Base-by-base conservation (phyloP, 805 yeast genomes). In the Blastobotrys terrestris region DNA sequence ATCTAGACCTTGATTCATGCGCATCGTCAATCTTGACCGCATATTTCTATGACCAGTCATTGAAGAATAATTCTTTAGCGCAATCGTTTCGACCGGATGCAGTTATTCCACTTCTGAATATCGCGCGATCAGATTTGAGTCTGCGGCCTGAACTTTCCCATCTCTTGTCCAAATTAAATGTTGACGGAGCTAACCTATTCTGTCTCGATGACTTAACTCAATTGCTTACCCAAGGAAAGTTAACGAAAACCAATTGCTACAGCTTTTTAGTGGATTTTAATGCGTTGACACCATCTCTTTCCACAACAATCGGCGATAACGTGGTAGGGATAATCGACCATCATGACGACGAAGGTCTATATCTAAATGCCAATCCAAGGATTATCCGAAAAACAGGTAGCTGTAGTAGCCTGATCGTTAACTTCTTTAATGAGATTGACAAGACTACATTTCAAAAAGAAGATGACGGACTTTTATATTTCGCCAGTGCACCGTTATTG, bases 211-310 rank as follows among this genome's bases (percentile, higher is more conserved):
- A 91, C 60, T 67, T 87, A 41, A 57, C 58, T 3, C 26, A 22
- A 22, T 44, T 49, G 15, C 13, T 19, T 7, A 44, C 43, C 16
- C 42, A 60, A 60, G 3, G 57, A 58, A 3, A 49, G 67, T 1
- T 19, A 3, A 15, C 13, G 13, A 11, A 16, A 19, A 5, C 8
- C 8, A 26, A 26, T 11, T 26, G 35, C 35, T 72, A 75, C 8
- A 69, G 87, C 18, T 73, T 83, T 2, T 70, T 92, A 40, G 97
- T 94, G 1, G 99, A 92, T 64, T 96, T 89, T 68, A 90, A 92
- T 62, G 71, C 72, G 35, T 73, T 83, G 31, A 21, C 90, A 77
- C 58, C 86, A 82, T 13, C 74, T 63, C 26, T 65, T 69, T 1
- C 64, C 61, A 15, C 54, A 62, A 6, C 65, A 65, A 45, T 60